These are phyloP conservation scores for Arthrobotrys pseudoclavata DNA, from an alignment of 2,329 filamentous ascomycete genomes.

Conservation along the genomic window DNA sequence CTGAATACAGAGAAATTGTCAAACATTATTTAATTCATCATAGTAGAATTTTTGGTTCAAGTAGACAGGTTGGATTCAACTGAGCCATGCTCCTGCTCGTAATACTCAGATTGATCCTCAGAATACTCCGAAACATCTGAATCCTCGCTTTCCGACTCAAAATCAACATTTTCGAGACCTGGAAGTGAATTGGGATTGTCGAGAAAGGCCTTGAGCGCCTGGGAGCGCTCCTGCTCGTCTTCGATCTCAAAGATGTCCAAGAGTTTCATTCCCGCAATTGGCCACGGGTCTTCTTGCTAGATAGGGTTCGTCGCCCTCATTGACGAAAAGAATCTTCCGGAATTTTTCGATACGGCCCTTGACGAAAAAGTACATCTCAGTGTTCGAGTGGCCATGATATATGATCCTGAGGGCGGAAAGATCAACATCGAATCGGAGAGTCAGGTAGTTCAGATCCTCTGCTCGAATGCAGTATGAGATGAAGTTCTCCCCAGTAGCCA, in stretches of 20 bases:
- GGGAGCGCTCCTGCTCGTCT: not conserved
- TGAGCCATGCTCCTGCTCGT: not conserved
- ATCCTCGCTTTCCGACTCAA: not conserved
- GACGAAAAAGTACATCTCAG: conserved; percentile 5
- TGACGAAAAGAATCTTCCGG: conserved; percentile 23
- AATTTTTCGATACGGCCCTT: conserved; percentile 35
- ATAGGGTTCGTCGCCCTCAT: not conserved
- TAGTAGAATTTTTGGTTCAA: no score
- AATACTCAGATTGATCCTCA: not conserved
- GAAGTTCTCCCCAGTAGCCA: conserved; percentile 9
- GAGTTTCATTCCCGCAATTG: not conserved
- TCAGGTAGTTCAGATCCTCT: conserved; percentile 2
- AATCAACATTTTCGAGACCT: not conserved
- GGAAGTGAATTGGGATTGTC: not conserved
- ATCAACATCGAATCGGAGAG: conserved; percentile 14
- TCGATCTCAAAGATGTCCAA: conserved; percentile 22
- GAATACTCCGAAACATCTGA: not conserved
- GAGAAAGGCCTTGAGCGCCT: conserved; percentile 1
- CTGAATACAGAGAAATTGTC: no score
- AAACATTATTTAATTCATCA: no score
- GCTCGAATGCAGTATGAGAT: conserved; percentile 18
- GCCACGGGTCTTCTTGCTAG: not conserved
- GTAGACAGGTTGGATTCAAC: no score
- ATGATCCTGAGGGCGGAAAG: conserved; percentile 1
- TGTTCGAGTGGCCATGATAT: conserved; percentile 10